phyloP scores from a whole-genome alignment of 331 rosid species.

The Rosa hybrid region DNA sequence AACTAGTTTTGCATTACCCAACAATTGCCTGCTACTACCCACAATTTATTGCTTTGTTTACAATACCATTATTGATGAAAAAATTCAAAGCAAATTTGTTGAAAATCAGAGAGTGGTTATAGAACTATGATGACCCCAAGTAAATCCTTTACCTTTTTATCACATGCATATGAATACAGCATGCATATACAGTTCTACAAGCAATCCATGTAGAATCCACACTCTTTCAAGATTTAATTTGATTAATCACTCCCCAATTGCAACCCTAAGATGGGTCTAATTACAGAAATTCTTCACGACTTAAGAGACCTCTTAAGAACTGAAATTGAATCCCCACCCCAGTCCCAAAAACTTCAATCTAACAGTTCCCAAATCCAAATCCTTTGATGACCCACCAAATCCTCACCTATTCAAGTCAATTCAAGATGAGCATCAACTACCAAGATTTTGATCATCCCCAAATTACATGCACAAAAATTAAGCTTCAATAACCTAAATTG shows the following conservation, averaged over 20 bases:
- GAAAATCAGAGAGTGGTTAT: neutral
- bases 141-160: neutral
- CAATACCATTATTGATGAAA: neutral
- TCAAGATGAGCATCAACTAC: neutral
- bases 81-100: neutral
- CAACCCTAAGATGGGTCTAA: constrained; percentile 7
- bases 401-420: neutral
- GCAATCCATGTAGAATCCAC: neutral
- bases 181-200: neutral
- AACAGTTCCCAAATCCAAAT: neutral
- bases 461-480: neutral
- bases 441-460: neutral
- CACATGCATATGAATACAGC: neutral
- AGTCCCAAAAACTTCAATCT: neutral
- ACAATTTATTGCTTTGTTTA: neutral
- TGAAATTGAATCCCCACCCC: neutral
- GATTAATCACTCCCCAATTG: neutral
- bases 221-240: neutral
- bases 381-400: constrained; percentile 19
- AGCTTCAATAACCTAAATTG: neutral
- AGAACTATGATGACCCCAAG: neutral
- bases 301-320: neutral
- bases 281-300: neutral
- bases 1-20: neutral
- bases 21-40: neutral